Base-by-base conservation (phyloP, 1,284 basidiomycete genomes). In the Cryptococcus sp. region DNA sequence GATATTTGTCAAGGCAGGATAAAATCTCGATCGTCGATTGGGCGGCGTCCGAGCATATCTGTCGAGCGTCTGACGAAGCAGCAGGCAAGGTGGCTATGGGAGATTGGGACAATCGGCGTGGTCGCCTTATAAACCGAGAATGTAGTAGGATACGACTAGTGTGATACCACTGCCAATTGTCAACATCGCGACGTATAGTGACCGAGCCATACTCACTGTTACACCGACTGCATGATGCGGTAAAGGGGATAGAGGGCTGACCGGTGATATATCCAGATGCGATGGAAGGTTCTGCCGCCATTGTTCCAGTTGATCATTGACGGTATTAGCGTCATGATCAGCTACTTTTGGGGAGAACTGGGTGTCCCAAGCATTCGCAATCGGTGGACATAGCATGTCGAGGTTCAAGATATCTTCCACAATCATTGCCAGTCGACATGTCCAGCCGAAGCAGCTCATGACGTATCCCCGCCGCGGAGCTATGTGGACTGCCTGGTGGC, bases 381-480 rank as follows among this genome's bases (percentile, higher is more conserved):
- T 20, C 1, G 65, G 58, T 22, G 71, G 67, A 10, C 64, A 64
- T 6, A 61, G 63, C n/a, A 59, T 43, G 23, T 76, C 72, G 10
- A 76, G 61, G 42, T 76, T 69, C 25, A 78, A 55, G 16, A 76
- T 70, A 43, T 73, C 64, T 53, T 78, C 76, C 15, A 78, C 71
- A 30, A 78, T 65, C 64, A 72, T 70, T 15, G 61, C 76, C 20
- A 78, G 59, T 15, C 71, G 65, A 41, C 71, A 71, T 0, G 75
- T 75, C 65, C 72, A 69, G 8, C 68, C 66, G 58, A 78, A 78
- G 46, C 65, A 69, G 40, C 66, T 68, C 59, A 77, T 60, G 43
- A 73, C 63, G 57, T 73, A 63, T 3, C 70, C 67, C 27, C 67
- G 55, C 1, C 69, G 62, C 2, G 68, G 72, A 13, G 50, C 52